Evolutionary conservation across 352 stramenopile species (phyloP).

Genomic region (Phytophthora idaei): DNA sequence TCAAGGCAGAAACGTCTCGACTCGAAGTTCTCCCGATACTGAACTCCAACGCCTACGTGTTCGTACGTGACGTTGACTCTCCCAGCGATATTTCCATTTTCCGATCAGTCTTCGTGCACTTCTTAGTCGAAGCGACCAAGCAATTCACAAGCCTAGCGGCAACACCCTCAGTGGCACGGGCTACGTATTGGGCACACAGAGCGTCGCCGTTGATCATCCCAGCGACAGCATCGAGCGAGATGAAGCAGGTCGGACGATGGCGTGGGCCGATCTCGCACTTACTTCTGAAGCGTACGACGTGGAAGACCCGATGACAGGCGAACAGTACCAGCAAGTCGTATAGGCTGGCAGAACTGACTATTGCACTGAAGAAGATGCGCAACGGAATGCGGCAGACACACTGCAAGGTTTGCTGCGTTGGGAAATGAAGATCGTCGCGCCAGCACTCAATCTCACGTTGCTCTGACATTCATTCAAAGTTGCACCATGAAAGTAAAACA

Average conservation of each 20-base stretch:
- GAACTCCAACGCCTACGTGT: conserved; percentile 33
- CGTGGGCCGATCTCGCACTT: conserved; percentile 23
- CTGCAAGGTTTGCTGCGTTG: conserved; percentile 38
- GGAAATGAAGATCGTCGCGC: conserved; percentile 38
- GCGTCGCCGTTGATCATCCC: conserved; percentile 14
- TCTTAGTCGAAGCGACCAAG: conserved; percentile 33
- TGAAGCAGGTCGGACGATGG: conserved; percentile 7
- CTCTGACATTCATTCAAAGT: neutral
- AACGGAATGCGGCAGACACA: conserved; percentile 41
- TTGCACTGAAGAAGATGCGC: conserved; percentile 32
- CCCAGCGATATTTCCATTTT: conserved; percentile 33
- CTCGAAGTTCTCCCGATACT: conserved; percentile 40
- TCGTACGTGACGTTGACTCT: conserved; percentile 40
- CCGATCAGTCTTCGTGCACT: conserved; percentile 41
- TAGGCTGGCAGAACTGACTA: conserved; percentile 42
- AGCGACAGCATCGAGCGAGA: neutral
- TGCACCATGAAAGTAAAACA: neutral
- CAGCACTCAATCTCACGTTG: conserved; percentile 16
- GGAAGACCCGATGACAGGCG: conserved; percentile 16
- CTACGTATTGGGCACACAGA: conserved; percentile 44
- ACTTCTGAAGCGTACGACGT: conserved; percentile 40
- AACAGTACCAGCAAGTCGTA: conserved; percentile 30
- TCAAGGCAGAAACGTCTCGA: conserved; percentile 39
- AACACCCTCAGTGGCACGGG: conserved; percentile 15
- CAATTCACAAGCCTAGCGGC: neutral